phyloP scores from a whole-genome alignment of 2,329 filamentous ascomycete species.

The Pyrenophora seminiperda region DNA sequence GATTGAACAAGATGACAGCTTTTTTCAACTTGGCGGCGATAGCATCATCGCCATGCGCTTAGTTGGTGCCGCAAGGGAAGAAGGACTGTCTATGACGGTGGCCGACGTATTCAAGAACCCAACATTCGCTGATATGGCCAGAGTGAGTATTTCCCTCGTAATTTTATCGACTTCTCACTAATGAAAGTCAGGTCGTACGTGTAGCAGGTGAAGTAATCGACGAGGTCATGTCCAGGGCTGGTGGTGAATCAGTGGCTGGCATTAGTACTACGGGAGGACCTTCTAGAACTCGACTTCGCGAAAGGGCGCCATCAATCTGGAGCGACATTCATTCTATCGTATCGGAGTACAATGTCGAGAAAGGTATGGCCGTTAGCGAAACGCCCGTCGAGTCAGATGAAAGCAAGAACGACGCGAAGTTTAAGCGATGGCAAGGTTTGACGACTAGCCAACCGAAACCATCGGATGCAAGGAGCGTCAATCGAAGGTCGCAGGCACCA shows the following conservation, averaged over 20 bases:
- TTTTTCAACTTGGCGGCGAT: constrained; percentile 43
- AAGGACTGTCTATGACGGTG: constrained; percentile 43
- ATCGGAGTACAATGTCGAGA: constrained; percentile 33
- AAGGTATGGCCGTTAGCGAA: constrained; percentile 9
- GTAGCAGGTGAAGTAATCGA: constrained; percentile 44
- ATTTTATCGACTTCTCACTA: no score
- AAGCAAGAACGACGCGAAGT: constrained; percentile 21
- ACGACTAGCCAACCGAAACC: constrained; percentile 10
- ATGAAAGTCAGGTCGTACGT: constrained; percentile 41
- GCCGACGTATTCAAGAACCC: constrained; percentile 45
- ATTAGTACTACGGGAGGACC: constrained; percentile 20
- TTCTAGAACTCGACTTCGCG: constrained; percentile 25
- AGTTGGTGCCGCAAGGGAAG: constrained; percentile 41
- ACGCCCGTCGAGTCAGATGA: constrained; percentile 18
- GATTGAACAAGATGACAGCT: constrained; percentile 41
- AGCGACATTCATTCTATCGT: constrained; percentile 40
- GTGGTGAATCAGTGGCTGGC: constrained; percentile 23
- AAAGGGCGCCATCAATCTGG: constrained; percentile 31
- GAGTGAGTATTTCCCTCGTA: no score
- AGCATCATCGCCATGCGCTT: constrained; percentile 45
- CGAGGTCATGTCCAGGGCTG: constrained; percentile 42
- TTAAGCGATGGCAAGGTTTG: constrained; percentile 38
- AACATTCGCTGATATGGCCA: constrained; percentile 42
- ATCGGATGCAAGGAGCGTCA: constrained; percentile 18
- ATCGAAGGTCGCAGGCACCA: constrained; percentile 24